phyloP scores from a whole-genome alignment of 495 filamentous ascomycete species.

The Aspergillus bertholletiae region DNA sequence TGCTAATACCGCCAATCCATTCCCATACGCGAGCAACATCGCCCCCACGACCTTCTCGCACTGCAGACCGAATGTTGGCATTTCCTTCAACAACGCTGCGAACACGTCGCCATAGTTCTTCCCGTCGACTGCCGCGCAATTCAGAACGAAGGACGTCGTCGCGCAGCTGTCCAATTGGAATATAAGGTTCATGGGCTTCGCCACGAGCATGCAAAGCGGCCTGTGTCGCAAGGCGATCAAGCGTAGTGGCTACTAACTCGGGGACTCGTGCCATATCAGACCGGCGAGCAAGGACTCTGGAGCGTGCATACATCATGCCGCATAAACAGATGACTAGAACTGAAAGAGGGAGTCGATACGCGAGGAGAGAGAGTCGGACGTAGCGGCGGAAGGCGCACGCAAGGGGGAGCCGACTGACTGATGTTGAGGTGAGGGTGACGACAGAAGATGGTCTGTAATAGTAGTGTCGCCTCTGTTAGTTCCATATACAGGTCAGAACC shows the following conservation, averaged over 20 bases:
- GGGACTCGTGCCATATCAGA: slow-evolving; percentile 70
- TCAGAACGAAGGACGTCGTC: slow-evolving; percentile 87
- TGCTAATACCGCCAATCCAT: slow-evolving; percentile 76
- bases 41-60: slow-evolving; percentile 76
- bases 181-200: slow-evolving; percentile 64
- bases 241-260: slow-evolving; percentile 71
- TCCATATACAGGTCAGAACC: slow-evolving; percentile 45
- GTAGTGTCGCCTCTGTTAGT: slow-evolving; percentile 78
- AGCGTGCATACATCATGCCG: slow-evolving; percentile 52
- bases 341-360: slow-evolving; percentile 92
- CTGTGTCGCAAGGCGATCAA: slow-evolving; percentile 77
- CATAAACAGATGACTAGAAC: slow-evolving; percentile 54
- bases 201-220: slow-evolving; percentile 71
- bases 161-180: slow-evolving; percentile 82
- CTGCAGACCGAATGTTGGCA: slow-evolving; percentile 81
- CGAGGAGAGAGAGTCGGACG: slow-evolving; percentile 84
- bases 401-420: slow-evolving; percentile 86
- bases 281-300: slow-evolving; percentile 51
- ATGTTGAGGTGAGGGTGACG: slow-evolving; percentile 63
- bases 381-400: slow-evolving; percentile 83
- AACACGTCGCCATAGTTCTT: slow-evolving; percentile 79
- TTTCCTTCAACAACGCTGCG: slow-evolving; percentile 84
- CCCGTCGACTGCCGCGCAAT: slow-evolving; percentile 67
- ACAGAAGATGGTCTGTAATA: slow-evolving; percentile 60
- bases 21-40: slow-evolving; percentile 92